Evolutionary conservation across 2,329 filamentous ascomycete species (phyloP).

Genomic region (Elsinoe ampelina): DNA sequence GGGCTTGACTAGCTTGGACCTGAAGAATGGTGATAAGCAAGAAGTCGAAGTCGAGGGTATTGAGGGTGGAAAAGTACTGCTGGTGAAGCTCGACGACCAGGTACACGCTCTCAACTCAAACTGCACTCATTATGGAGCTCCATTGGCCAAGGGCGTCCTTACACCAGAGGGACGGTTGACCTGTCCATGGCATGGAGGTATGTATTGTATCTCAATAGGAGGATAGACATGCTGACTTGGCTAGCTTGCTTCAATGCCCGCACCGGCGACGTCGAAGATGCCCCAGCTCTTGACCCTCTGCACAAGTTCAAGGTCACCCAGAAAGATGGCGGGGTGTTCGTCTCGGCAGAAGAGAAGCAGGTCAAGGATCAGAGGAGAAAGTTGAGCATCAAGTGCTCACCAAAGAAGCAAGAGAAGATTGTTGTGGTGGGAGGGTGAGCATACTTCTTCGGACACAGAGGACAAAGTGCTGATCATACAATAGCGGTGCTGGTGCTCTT

Average conservation of each 20-base stretch:
- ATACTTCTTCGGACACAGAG: background rate
- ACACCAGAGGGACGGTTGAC: slow-evolving; percentile 74
- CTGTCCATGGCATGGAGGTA: slow-evolving; percentile 94
- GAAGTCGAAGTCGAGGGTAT: slow-evolving; percentile 88
- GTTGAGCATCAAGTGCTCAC: slow-evolving; percentile 63
- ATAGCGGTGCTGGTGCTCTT: slow-evolving; percentile 68
- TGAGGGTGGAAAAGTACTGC: slow-evolving; percentile 72
- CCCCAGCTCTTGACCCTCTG: slow-evolving; percentile 80
- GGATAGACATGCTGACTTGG: slow-evolving; percentile 13
- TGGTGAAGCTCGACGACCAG: slow-evolving; percentile 68
- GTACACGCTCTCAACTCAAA: slow-evolving; percentile 73
- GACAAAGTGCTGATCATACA: slow-evolving; percentile 9
- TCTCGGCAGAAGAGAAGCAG: slow-evolving; percentile 66
- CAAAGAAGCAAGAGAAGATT: slow-evolving; percentile 53
- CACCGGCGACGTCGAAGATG: slow-evolving; percentile 90
- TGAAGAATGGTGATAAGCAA: slow-evolving; percentile 73
- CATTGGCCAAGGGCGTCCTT: slow-evolving; percentile 75
- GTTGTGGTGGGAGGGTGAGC: slow-evolving; percentile 69
- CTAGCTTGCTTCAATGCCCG: slow-evolving; percentile 83
- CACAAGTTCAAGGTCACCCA: slow-evolving; percentile 72
- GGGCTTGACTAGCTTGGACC: slow-evolving; percentile 60
- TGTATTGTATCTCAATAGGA: slow-evolving; percentile 9
- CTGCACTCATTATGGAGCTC: slow-evolving; percentile 88
- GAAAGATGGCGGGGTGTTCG: slow-evolving; percentile 73
- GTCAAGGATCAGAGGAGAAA: slow-evolving; percentile 69